phyloP scores from a whole-genome alignment of 140 eudicot genomes.

The Cichorium intybus region DNA sequence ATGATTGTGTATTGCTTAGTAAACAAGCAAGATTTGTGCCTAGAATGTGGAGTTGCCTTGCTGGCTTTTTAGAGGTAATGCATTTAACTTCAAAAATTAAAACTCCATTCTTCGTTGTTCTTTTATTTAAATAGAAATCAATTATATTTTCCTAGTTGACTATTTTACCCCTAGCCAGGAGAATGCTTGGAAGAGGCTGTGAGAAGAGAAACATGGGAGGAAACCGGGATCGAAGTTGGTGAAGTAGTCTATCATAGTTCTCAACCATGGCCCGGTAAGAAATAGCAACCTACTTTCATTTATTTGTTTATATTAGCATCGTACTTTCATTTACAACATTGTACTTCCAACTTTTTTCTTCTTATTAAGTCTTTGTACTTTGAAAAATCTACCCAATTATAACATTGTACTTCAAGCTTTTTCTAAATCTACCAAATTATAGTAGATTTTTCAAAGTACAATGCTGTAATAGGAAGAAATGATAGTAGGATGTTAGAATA shows the following conservation, averaged over 20 bases:
- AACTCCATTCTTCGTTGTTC: neutral
- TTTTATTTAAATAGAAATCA: neutral
- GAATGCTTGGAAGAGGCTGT: constrained; percentile 97
- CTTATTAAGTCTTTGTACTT: no score
- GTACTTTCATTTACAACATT: neutral
- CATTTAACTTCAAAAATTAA: constrained; percentile 6
- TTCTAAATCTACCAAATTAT: no score
- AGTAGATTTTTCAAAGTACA: no score
- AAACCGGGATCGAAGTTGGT: constrained; percentile 85
- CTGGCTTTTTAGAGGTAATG: constrained; percentile 82
- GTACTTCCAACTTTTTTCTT: neutral
- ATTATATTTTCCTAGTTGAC: neutral
- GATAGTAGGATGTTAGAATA: no score
- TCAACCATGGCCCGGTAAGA: constrained; percentile 94
- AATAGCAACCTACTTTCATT: neutral
- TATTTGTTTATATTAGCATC: no score
- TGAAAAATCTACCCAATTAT: no score
- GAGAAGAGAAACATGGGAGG: constrained; percentile 95
- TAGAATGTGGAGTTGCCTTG: constrained; percentile 94
- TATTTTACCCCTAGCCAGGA: constrained; percentile 59
- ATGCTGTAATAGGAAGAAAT: no score
- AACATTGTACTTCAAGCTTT: no score
- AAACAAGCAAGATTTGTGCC: constrained; percentile 81
- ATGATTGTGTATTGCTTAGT: constrained; percentile 70
- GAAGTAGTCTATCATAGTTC: constrained; percentile 89